Evolutionary conservation across 2,329 filamentous ascomycete genomes (phyloP).

Genomic region (Aureobasidium sp.): DNA sequence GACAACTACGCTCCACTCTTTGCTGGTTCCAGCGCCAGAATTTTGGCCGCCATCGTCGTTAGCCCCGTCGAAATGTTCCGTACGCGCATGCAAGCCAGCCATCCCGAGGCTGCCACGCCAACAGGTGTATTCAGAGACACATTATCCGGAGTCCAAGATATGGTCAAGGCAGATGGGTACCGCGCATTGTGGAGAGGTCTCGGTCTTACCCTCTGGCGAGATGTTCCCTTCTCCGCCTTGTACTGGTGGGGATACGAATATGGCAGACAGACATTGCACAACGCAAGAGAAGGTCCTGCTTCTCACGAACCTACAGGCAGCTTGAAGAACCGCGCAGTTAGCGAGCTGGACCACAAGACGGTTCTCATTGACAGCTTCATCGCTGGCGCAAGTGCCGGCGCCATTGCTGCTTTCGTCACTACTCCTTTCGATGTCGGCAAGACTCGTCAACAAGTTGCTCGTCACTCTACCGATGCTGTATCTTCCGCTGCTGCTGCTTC

Average conservation of each 20-base stretch:
- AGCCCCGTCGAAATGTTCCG: conserved; percentile 90
- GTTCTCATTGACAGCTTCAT: conserved; percentile 86
- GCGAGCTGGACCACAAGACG: conserved; percentile 59
- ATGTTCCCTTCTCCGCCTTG: conserved; percentile 92
- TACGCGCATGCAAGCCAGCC: conserved; percentile 78
- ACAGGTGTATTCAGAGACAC: conserved; percentile 72
- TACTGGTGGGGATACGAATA: conserved; percentile 99
- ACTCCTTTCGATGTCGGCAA: conserved; percentile 98
- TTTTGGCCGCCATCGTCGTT: conserved; percentile 73
- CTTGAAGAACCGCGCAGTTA: conserved; percentile 42
- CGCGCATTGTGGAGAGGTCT: conserved; percentile 82
- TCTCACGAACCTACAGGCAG: conserved; percentile 18
- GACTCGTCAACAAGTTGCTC: conserved; percentile 80
- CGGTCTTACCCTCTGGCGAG: conserved; percentile 86
- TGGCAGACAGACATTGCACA: conserved; percentile 61
- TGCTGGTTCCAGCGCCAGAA: conserved; percentile 68
- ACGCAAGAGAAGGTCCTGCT: conserved; percentile 44
- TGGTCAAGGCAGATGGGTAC: conserved; percentile 72
- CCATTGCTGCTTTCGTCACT: conserved; percentile 77
- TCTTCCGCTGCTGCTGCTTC: conserved; percentile 26
- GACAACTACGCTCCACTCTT: conserved; percentile 71
- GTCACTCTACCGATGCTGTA: conserved; percentile 41
- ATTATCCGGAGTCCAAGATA: conserved; percentile 62
- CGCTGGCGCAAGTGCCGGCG: conserved; percentile 74
- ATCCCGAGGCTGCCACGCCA: conserved; percentile 30